phyloP scores from a whole-genome alignment of 805 yeast species.

The Lachancea nothofagi region DNA sequence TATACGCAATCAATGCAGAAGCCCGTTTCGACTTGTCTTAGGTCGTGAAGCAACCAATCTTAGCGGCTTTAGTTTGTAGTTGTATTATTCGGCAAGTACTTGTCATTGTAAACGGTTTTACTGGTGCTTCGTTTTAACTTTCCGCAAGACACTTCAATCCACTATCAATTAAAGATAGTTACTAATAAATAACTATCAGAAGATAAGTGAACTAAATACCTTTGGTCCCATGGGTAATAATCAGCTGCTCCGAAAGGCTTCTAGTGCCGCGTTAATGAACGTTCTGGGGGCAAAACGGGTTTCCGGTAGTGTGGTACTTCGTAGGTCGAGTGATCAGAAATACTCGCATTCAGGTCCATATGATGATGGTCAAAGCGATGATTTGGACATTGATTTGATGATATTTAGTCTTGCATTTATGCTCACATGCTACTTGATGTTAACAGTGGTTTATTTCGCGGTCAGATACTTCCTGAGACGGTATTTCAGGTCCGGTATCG shows the following conservation, averaged over 20 bases:
- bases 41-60: neutral
- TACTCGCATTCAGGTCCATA: conserved; percentile 5
- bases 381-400: conserved; percentile 23
- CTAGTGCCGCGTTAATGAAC: neutral
- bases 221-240: neutral
- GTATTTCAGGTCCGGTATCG: conserved; percentile 11
- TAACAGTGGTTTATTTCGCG: conserved; percentile 12
- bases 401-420: conserved; percentile 23
- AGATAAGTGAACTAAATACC: neutral
- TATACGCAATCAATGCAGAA: conserved; percentile 73
- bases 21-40: conserved; percentile 83
- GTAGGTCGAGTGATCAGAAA: neutral
- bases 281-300: conserved; percentile 1
- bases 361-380: conserved; percentile 15
- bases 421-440: conserved; percentile 12
- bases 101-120: neutral
- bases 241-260: neutral
- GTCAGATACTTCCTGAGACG: conserved; percentile 13
- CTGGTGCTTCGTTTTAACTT: too few species aligned
- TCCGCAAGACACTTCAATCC: too few species aligned
- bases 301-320: neutral
- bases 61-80: too few species aligned
- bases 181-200: too few species aligned
- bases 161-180: too few species aligned
- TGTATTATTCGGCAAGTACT: neutral